Evolutionary conservation across 2,329 filamentous ascomycete genomes (phyloP), one percentile per base, ranked within the genome.

Genomic region (Aureobasidium musti): DNA sequence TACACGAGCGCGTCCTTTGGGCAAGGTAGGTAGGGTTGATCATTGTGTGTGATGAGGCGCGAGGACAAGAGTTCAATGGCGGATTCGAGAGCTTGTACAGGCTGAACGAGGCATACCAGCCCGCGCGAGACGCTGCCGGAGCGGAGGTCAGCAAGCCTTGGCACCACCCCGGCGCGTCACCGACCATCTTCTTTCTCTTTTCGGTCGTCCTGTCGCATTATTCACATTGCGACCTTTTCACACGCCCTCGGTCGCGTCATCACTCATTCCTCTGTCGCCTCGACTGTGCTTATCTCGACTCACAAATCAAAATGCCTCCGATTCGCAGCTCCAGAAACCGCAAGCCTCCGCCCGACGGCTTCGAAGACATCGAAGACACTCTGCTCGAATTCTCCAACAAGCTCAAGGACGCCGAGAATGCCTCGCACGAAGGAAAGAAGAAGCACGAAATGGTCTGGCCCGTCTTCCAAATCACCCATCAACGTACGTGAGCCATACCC

Each of bases 391-490:
- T 95, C 80, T 82, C 84, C 74, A 94, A 93, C 83, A 92, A 93
- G 82, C 94, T 96, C 91, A 95, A 94, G 79, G 91, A 96, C 76
- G 95, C 95, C 63, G 92, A 97, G 77, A 96, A 96, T 79, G 90
- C 92, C 56, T 89, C 92, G 21, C 86, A 88, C 72, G 80, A 91
- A 81, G 77, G 91, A 81, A 85, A 92, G 85, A 84, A 91, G 87
- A 93, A 93, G 77, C 90, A 97, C 76, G 92, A 98, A 80, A 91
- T 91, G 72, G 86, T 93, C 70, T 99, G 95, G 95, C 94, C 95
- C 68, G 92, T 99, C 71, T 98, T 99, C 76, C 93, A 98, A 78
- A 97, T 99, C 76, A 89, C 89, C 28, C 95, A 99, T 79, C 92
- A 97, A 80, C 88, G 94, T 81, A 89, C 81, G 78, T 76, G 71